Base-by-base conservation (phyloP, 2,329 filamentous ascomycete genomes). In the Colletotrichum salicis region DNA sequence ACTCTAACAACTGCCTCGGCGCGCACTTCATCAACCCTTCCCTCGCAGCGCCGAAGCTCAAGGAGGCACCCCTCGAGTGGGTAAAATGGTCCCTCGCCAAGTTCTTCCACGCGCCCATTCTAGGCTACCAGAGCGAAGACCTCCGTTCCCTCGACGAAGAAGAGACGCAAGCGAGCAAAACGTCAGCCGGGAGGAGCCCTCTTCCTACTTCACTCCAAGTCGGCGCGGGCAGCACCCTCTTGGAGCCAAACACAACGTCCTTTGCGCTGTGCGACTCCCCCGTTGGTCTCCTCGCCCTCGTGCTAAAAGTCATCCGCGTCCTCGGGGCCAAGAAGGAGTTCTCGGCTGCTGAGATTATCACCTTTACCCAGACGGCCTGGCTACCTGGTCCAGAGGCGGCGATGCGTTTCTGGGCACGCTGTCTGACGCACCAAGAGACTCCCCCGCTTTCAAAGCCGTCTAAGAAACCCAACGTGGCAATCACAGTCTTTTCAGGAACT, bases 231-330 rank as follows among this genome's bases (percentile, higher is more conserved):
- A 19, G 15, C 19, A 82, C 33, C 4, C n/a, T 60, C 55, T 77
- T 78, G 15, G 86, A 88, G 56, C 87, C 88, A 0, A 88, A 89
- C 72, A 89, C 88, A 0, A 79, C 90, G 2, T 82, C 88, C 0
- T 91, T 91, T 74, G 89, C 88, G 1, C 82, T 91, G 2, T 90
- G 88, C 76, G 89, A 91, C 78, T 91, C 89, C 4, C 89, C 89
- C 0, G 85, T 86, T 0, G 89, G 89, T 0, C 78, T 91, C 8
- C 79, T 91, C 10, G 86, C 89, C 35, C 86, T 88, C 72, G 82
- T 89, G 5, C 77, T 90, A 70, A 85, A 84, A 75, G 80, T 82
- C 2, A 78, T 90, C 63, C 82, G 83, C 19, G 79, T 82, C 1
- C 77, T 84, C 4, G 83, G 80, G 3, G 82, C 84, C 0, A 78